Evolutionary conservation across 1,284 basidiomycete species (phyloP), one percentile per base, ranked within the genome.

Genomic region (Cystobasidium pallidum): DNA sequence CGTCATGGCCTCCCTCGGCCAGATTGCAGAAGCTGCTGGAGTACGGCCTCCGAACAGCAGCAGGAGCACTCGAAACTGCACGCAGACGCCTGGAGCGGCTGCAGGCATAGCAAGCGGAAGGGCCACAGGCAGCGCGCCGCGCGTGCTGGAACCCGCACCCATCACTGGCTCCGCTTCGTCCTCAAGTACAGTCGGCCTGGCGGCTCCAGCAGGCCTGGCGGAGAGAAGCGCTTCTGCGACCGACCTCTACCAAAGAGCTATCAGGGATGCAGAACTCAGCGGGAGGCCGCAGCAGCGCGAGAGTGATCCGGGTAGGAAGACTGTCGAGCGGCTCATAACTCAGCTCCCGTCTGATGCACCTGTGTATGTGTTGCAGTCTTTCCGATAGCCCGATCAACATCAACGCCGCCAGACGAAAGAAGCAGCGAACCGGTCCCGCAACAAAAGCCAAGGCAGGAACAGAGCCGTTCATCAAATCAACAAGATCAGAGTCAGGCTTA

Each of bases 141-240:
- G 24, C 3, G 51, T 64, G 17, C 30, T 64, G 28, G 62, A 51
- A 19, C 62, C 62, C 39, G 62, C 43, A 32, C 47, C 62, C 8
- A 36, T 51, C 24, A 19, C 43, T 24, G 62, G 45, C 39, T 64
- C 62, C 3, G 47, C 62, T 41, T 64, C 62, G 19, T 64, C 62
- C 6, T 26, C 26, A 17, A 51, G 47, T 32, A 64, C 62, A 7
- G 45, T 64, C n/a, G 62, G 47, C 8, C 58, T 61, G 26, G 36
- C 58, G 26, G 36, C 36, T 45, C 45, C 49, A 36, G 41, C 43
- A 49, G 43, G 43, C 43, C 43, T 45, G 13, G 67, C 67, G 19
- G 57, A 70, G 43, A 59, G 67, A 52, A 70, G 67, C 30, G 67
- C 67, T 51, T 70, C 67, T 34, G 67, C 67, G 6, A 47, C 57